These are phyloP conservation scores for Aspergillus brunneoviolaceus DNA, from an alignment of 2,329 filamentous ascomycete genomes.

Conservation along the genomic window DNA sequence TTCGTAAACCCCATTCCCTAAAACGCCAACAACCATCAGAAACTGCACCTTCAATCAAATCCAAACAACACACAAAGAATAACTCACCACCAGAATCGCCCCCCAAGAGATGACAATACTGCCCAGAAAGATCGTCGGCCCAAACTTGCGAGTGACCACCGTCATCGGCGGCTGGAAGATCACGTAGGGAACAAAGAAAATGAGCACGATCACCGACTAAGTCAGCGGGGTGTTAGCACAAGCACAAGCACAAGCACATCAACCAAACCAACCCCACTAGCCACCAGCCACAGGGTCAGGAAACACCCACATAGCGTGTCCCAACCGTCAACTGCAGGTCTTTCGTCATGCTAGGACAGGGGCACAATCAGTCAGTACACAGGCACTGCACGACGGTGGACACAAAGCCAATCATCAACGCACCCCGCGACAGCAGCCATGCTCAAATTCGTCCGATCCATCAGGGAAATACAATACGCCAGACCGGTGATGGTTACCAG, in stretches of 20 bases:
- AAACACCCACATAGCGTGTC: slow-evolving; percentile 26
- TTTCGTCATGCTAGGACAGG: slow-evolving; percentile 55
- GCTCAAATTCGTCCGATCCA: slow-evolving; percentile 75
- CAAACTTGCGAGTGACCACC: slow-evolving; percentile 31
- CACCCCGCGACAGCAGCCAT: slow-evolving; percentile 68
- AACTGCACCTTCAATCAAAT: neutral
- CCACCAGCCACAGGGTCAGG: neutral
- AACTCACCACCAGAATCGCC: slow-evolving; percentile 28
- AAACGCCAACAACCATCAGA: slow-evolving; percentile 1
- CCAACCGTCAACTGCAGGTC: slow-evolving; percentile 30
- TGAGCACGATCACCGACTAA: slow-evolving; percentile 33
- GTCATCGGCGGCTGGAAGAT: slow-evolving; percentile 35
- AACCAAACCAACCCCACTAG: neutral
- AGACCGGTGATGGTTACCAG: slow-evolving; percentile 61
- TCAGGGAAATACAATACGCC: slow-evolving; percentile 73
- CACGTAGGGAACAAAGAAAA: slow-evolving; percentile 36
- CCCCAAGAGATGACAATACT: slow-evolving; percentile 33
- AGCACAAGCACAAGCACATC: neutral
- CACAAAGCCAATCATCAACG: slow-evolving; percentile 57
- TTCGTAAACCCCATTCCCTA: slow-evolving; percentile 34
- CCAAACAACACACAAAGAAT: neutral
- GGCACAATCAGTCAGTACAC: slow-evolving; percentile 32
- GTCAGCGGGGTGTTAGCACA: slow-evolving; percentile 2
- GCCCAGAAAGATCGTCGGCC: slow-evolving; percentile 29
- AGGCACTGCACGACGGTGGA: neutral